A percentile compares a stretch with the other conserved stretches of the same genome.
Evolutionary conservation across 345 rosid genomes (phyloP).

Genomic region (Linum trigynum): DNA sequence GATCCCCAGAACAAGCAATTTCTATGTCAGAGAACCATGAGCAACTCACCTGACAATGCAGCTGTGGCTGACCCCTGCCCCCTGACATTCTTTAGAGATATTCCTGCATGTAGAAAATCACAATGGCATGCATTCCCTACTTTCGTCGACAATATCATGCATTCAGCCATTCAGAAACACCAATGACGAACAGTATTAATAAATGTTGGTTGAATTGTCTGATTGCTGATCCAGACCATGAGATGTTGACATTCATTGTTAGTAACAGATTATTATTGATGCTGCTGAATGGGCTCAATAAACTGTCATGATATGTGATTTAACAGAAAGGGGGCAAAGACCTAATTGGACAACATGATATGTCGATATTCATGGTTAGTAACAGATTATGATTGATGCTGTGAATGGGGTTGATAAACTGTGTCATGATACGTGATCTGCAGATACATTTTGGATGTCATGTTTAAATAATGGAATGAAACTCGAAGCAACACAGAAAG

Average conservation of each 20-base stretch:
- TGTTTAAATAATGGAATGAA: not conserved
- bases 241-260: not conserved
- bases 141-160: too few species aligned
- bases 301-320: not conserved
- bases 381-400: not conserved
- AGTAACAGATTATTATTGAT: too few species aligned
- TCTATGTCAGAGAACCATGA: not conserved
- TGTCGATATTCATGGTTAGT: not conserved
- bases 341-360: not conserved
- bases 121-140: too few species aligned
- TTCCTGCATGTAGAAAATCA: not conserved
- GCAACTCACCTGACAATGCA: not conserved
- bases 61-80: not conserved
- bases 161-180: too few species aligned
- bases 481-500: not conserved
- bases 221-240: not conserved
- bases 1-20: not conserved
- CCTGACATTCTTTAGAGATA: not conserved
- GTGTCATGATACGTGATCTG: not conserved
- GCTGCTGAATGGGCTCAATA: not conserved
- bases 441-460: not conserved
- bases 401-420: not conserved
- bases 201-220: not conserved
- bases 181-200: too few species aligned
- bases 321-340: too few species aligned